Evolutionary conservation across 495 filamentous ascomycete genomes (phyloP).

Genomic region (Penicillium dipodomyicola): DNA sequence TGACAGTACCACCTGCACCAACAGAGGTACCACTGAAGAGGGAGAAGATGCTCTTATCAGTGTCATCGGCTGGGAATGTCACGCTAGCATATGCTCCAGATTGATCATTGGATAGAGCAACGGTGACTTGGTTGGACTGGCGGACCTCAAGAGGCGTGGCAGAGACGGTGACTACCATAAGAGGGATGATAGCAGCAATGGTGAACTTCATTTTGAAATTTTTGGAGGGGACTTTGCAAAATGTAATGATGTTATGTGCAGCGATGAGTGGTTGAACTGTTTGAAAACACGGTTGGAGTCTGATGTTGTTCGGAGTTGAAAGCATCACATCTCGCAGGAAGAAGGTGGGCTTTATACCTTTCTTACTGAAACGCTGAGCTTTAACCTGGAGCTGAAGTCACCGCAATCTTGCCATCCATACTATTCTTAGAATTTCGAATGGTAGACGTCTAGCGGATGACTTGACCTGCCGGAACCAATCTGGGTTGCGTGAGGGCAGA

Average conservation of each 20-base stretch:
- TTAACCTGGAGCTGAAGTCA: background rate
- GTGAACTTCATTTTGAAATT: constrained; percentile 28
- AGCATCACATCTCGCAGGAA: background rate
- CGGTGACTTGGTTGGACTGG: constrained; percentile 9
- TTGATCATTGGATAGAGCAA: constrained; percentile 29
- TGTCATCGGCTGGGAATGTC: constrained; percentile 16
- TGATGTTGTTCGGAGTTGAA: background rate
- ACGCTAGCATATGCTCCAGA: constrained; percentile 23
- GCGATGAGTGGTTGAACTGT: background rate
- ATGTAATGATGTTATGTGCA: background rate
- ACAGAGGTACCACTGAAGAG: constrained; percentile 26
- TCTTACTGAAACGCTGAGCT: background rate
- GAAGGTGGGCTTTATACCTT: constrained; percentile 1
- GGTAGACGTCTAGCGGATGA: background rate
- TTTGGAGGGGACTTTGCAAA: background rate
- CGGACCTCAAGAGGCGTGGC: constrained; percentile 20
- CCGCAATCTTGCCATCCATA: too few species aligned
- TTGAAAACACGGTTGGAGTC: background rate
- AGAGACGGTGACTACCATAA: constrained; percentile 18
- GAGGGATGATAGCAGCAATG: constrained; percentile 11
- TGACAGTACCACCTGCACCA: constrained; percentile 18
- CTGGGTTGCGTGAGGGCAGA: background rate
- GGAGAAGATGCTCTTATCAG: constrained; percentile 11
- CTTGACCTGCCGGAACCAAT: background rate
- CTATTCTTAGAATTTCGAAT: constrained; percentile 1